phyloP scores from a whole-genome alignment of 176 grass and related monocot genomes.

The Hordeum vulgare region DNA sequence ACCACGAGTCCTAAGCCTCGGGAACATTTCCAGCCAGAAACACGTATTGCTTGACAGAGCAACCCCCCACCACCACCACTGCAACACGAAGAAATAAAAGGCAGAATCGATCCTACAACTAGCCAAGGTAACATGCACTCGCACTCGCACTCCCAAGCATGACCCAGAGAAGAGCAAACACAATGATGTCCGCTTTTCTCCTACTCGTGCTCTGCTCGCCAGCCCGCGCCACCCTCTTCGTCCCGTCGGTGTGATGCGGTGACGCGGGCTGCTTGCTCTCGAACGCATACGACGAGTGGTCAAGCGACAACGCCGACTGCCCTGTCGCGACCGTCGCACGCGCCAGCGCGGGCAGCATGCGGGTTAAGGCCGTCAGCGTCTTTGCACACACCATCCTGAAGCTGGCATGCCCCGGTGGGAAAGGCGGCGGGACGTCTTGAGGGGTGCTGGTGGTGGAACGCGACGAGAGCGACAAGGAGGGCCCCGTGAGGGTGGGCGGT shows the following conservation, averaged over 20 bases:
- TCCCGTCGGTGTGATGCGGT: constrained; percentile 44
- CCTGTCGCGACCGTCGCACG: constrained; percentile 45
- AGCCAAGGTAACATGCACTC: no score
- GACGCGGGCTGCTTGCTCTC: constrained; percentile 38
- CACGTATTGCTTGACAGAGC: not conserved
- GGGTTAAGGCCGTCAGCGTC: constrained; percentile 57
- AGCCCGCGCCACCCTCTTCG: not conserved
- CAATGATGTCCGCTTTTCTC: constrained; percentile 2
- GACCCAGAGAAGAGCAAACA: not conserved
- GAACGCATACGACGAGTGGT: constrained; percentile 78
- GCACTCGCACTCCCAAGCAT: not conserved
- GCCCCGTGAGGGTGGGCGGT: no score
- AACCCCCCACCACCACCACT: not conserved
- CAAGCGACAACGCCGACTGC: constrained; percentile 58
- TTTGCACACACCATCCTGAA: constrained; percentile 77
- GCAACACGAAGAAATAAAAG: not conserved
- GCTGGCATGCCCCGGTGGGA: constrained; percentile 45
- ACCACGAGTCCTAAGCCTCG: not conserved
- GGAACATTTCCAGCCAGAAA: not conserved
- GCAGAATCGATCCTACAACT: not conserved
- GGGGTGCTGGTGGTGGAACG: no score
- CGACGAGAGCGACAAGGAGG: no score
- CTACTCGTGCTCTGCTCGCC: not conserved
- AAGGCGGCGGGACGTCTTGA: not conserved
- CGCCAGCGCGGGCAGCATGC: constrained; percentile 20